Evolutionary conservation across 768 basidiomycete species (phyloP).

Genomic region (Tricholoma saponaceum): DNA sequence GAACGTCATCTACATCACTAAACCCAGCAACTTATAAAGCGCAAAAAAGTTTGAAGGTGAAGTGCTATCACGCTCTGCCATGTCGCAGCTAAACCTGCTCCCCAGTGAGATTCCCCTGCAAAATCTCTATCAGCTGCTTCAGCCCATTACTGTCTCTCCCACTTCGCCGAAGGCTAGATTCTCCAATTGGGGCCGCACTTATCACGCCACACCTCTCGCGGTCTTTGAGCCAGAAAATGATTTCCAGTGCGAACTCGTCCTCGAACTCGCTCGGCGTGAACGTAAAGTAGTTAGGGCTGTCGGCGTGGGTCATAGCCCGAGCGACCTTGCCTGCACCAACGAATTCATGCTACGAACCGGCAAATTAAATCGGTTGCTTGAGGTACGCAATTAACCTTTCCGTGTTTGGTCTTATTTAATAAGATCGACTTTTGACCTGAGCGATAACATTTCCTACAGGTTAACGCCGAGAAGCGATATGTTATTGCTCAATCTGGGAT

Average conservation of each 20-base stretch:
- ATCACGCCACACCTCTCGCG: conserved; percentile 59
- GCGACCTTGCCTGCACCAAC: conserved; percentile 87
- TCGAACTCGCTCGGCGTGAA: conserved; percentile 79
- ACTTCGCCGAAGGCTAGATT: conserved; percentile 43
- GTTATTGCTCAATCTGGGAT: conserved; percentile 78
- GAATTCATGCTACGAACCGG: conserved; percentile 84
- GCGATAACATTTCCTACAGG: conserved; percentile 37
- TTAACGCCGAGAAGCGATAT: conserved; percentile 62
- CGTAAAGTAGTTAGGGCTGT: conserved; percentile 71
- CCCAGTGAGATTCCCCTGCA: conserved; percentile 38
- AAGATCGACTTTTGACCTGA: conserved; percentile 8
- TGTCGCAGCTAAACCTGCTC: conserved; percentile 30
- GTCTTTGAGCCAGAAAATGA: conserved; percentile 75
- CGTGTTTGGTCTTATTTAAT: conserved; percentile 17
- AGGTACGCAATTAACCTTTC: conserved; percentile 50
- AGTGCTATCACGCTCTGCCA: conserved; percentile 23
- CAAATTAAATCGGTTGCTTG: conserved; percentile 64
- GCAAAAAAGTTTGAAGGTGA: conserved; percentile 22
- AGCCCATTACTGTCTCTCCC: conserved; percentile 49
- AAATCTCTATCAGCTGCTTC: conserved; percentile 49
- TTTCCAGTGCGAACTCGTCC: conserved; percentile 64
- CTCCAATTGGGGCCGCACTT: conserved; percentile 87
- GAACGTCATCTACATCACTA: conserved; percentile 18
- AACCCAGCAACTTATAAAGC: conserved; percentile 34
- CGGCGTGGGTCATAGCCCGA: conserved; percentile 91